Conservation (phyloP, 2,329 filamentous ascomycete species). For the Keithomyces neogunnii region DNA sequence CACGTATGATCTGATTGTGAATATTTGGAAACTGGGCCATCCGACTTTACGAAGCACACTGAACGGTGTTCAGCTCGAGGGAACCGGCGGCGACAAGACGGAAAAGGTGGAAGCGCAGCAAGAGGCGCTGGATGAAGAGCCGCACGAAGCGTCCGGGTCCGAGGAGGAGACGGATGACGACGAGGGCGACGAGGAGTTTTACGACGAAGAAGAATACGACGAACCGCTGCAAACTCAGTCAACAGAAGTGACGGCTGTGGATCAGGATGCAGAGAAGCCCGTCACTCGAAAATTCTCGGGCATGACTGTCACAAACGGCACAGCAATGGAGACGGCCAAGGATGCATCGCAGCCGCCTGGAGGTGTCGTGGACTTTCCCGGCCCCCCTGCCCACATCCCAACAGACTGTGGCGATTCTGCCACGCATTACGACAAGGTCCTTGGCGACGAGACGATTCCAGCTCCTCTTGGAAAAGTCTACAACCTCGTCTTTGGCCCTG, state of each 20-base stretch:
- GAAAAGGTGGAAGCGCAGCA: slow-evolving; percentile 61
- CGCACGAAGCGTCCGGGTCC: slow-evolving; percentile 46
- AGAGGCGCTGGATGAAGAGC: slow-evolving; percentile 24
- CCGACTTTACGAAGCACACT: slow-evolving; percentile 84
- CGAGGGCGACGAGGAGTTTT: slow-evolving; percentile 57
- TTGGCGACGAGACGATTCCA: slow-evolving; percentile 78
- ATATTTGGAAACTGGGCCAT: slow-evolving; percentile 97
- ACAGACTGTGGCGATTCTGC: slow-evolving; percentile 77
- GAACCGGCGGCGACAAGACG: slow-evolving; percentile 81
- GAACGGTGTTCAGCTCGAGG: slow-evolving; percentile 77
- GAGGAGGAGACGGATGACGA: slow-evolving; percentile 61
- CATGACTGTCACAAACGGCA: slow-evolving; percentile 32
- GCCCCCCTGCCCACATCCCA: slow-evolving; percentile 69
- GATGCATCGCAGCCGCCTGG: slow-evolving; percentile 36
- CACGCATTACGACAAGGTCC: slow-evolving; percentile 73
- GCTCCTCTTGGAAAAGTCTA: slow-evolving; percentile 91
- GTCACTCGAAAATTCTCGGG: slow-evolving; percentile 67
- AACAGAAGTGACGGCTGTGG: slow-evolving; percentile 29
- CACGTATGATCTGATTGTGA: slow-evolving; percentile 93
- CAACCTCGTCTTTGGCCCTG: slow-evolving; percentile 74
- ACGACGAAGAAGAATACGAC: slow-evolving; percentile 72
- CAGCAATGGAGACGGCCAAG: slow-evolving; percentile 32
- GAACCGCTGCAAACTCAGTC: slow-evolving; percentile 56
- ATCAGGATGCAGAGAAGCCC: slow-evolving; percentile 52
- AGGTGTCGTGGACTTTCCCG: slow-evolving; percentile 63